phyloP scores from a whole-genome alignment of 129 eudicot genomes.

The Lactuca saligna region DNA sequence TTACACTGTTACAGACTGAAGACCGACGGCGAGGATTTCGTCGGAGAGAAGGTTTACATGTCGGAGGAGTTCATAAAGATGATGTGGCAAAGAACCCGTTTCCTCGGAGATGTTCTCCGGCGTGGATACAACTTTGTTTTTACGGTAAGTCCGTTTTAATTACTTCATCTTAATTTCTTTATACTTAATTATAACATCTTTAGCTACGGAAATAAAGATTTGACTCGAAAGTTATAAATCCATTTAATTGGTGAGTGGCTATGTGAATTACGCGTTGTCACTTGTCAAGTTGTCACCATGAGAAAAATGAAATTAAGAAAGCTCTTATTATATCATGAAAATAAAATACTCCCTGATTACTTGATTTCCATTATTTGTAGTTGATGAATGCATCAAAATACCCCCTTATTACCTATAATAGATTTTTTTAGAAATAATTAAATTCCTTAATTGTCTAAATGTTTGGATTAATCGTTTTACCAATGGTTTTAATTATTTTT shows the following conservation, averaged over 20 bases:
- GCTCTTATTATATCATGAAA: not conserved
- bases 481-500: too few relatives aligned
- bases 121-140: conserved; percentile 65
- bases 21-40: conserved; percentile 46
- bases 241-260: not conserved
- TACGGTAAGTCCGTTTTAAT: conserved; percentile 46
- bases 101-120: conserved; percentile 55
- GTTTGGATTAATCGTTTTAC: too few relatives aligned
- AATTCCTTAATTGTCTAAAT: too few relatives aligned
- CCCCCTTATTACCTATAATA: too few relatives aligned
- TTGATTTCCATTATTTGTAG: too few relatives aligned
- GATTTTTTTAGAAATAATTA: too few relatives aligned
- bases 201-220: not conserved
- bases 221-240: not conserved
- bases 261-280: not conserved
- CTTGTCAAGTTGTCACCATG: not conserved
- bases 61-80: conserved; percentile 61
- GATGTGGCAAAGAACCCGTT: conserved; percentile 82
- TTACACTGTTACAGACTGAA: conserved; percentile 49
- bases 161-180: too few relatives aligned
- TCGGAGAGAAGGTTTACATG: conserved; percentile 63
- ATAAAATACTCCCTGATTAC: not conserved
- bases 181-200: not conserved
- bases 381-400: too few relatives aligned
- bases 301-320: not conserved